These are phyloP conservation scores for Oenanthe javanica DNA, from an alignment of 140 eudicot species.

Conservation along the genomic window DNA sequence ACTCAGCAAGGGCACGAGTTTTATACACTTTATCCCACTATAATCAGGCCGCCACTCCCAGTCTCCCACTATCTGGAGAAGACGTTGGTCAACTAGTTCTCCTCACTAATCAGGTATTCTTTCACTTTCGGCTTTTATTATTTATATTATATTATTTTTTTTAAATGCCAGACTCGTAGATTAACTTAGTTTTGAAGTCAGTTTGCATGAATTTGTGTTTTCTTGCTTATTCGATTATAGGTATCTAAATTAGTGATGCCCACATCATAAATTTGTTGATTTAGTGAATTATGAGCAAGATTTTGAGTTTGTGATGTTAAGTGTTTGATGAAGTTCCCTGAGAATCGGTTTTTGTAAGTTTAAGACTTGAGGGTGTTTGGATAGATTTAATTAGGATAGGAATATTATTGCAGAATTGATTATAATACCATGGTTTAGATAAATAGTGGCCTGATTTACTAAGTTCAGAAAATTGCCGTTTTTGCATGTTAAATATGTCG, in stretches of 20 bases:
- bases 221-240: neutral
- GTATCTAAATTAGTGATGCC: neutral
- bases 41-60: neutral
- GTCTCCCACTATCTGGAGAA: constrained; percentile 1
- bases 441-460: neutral
- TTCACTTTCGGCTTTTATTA: neutral
- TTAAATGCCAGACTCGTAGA: no score
- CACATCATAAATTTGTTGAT: neutral
- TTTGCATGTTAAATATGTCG: neutral
- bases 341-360: neutral
- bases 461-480: neutral
- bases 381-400: neutral
- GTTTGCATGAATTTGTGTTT: neutral
- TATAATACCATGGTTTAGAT: no score
- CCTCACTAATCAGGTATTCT: neutral
- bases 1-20: no score
- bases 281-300: no score
- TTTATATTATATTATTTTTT: no score
- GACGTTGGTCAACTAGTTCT: neutral
- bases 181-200: neutral
- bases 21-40: no score
- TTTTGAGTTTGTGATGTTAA: neutral
- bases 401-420: neutral
- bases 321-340: neutral
- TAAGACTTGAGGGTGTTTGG: neutral